Base-by-base conservation (phyloP, 139 green algal species). In the Tetradesmus lagerheimii region DNA sequence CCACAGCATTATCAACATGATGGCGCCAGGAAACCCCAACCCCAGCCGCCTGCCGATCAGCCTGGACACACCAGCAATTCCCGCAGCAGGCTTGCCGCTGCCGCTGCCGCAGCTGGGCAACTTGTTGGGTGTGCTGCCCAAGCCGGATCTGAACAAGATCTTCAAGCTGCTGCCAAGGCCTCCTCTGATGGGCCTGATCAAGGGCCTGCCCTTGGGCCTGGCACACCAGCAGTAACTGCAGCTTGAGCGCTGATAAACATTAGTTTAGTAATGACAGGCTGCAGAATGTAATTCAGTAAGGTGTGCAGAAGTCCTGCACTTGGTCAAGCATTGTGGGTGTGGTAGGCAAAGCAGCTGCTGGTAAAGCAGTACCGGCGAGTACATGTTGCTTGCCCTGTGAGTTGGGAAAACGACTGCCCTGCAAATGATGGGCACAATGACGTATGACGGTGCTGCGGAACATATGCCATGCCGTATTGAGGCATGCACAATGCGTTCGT, bases 41-140 rank as follows among this genome's bases (percentile, higher is more conserved):
- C n/a, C n/a, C 67, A 78, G 31, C 50, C 38, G 34, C 12, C 34
- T 8, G 1, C 57, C 57, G 1, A 53, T 87, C 14, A 45, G 45
- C 47, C 80, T 86, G 45, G 34, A 43, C 35, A 23, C 75, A 25
- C 81, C 67, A 39, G 14, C 27, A 0, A 20, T 78, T 11, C 67
- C 81, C 8, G 14, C 81, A 20, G 34, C 31, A 37, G 81, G 81
- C 50, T 53, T 87, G 50, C 81, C 81, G n/a, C 35, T 87, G 27
- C 81, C 81, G 16, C 35, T 87, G 34, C 43, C 20, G 31, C 34
- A 76, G 34, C 53, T 87, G 4, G 74, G 64, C 53, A 87, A 87
- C 53, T 14, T 87, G 34, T 16, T 87, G 34, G 64, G 81, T 87
- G 81, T 87, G 81, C 53, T 87, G 53, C 81, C 81, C 27, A 47